A percentile compares a stretch with the other conserved stretches of the same genome.
phyloP scores from a whole-genome alignment of 495 filamentous ascomycete species.

The Aspergillus panamensis region DNA sequence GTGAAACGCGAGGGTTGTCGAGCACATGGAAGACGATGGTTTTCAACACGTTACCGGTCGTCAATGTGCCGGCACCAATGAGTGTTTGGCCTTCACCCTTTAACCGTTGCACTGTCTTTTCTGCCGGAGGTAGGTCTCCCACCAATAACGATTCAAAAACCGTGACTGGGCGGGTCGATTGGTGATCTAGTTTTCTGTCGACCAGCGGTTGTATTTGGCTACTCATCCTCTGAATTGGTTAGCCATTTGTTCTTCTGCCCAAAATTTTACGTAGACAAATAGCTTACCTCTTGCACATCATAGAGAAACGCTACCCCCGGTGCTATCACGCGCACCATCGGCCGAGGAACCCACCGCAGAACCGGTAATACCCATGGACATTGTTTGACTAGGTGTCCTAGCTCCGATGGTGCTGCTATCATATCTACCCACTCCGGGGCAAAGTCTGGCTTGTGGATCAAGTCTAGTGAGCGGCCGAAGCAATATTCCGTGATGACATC shows the following conservation, averaged over 20 bases:
- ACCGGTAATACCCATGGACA: conserved; percentile 6
- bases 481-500: conserved; percentile 11
- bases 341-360: background rate
- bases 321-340: background rate
- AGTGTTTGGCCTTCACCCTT: conserved; percentile 12
- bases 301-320: conserved; percentile 6
- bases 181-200: background rate
- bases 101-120: conserved; percentile 5
- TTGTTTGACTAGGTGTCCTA: conserved; percentile 6
- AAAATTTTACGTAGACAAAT: background rate
- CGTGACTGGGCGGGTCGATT: background rate
- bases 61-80: conserved; percentile 10
- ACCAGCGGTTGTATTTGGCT: conserved; percentile 3
- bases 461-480: conserved; percentile 4
- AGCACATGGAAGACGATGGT: conserved; percentile 8
- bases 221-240: conserved; percentile 3
- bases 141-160: background rate
- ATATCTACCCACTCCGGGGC: conserved; percentile 4
- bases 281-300: conserved; percentile 6
- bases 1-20: background rate
- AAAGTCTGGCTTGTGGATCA: conserved; percentile 2
- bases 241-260: background rate
- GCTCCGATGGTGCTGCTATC: conserved; percentile 5
- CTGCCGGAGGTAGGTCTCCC: background rate
- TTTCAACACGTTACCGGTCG: conserved; percentile 5